Base-by-base conservation (phyloP, 1,284 basidiomycete genomes). In the Cutaneotrichosporon cyanovorans region DNA sequence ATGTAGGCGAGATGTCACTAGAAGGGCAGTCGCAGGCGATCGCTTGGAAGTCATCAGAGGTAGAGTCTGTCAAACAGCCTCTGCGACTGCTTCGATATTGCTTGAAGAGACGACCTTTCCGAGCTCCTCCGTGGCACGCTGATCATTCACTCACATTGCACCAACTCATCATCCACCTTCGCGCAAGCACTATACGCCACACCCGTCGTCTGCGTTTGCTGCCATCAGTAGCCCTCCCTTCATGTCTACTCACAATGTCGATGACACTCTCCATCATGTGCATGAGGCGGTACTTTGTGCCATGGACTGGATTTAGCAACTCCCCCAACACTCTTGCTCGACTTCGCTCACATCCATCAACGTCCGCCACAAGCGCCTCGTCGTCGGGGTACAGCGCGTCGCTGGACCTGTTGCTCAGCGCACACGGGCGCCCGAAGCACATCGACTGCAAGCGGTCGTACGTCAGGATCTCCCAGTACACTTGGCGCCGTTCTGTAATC, bases 401-500 rank as follows among this genome's bases (percentile, higher is more conserved):
- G 12, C 60, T 51, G 19, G 58, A 53, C 18, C 59, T 55, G 43
- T 66, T 62, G 21, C 52, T 60, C 3, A 62, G 57, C 1, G 61
- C 61, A 18, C 61, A 63, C 4, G 68, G 67, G 4, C 68, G 59
- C n/a, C 62, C 68, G 39, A 71, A 71, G 44, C 66, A 70, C 38
- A 69, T 52, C 8, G 66, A 59, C 56, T 71, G 68, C 5, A 72
- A 53, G 19, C 70, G 58, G 44, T 69, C 68, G 34, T 69, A 65
- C 4, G 65, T 63, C 22, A 70, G 57, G 19, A 70, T 47, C 53
- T 72, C 70, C 68, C 68, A 72, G 58, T 65, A 70, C 6, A 70
- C 63, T 42, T 64, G 59, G 9, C 70, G 55, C 11, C 70, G 51
- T 37, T 69, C 66, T 30, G 64, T 62, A 2, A 65, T 52, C 39